Evolutionary conservation across 192 early-diverging fungal genomes (phyloP), one percentile per base, ranked within the genome.

Genomic region (Neocallimastix lanati): DNA sequence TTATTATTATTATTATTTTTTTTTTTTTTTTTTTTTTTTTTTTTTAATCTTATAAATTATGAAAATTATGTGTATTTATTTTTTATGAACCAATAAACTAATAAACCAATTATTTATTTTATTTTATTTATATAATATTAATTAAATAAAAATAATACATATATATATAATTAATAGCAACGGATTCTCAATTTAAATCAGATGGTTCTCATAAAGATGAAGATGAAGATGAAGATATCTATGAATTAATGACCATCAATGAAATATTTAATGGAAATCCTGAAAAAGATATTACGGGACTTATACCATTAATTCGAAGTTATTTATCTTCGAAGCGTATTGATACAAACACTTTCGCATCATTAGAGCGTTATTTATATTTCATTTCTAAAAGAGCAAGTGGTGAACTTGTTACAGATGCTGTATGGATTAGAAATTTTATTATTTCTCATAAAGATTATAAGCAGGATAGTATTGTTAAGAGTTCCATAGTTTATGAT

Each of bases 351-450:
- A n/a, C n/a, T n/a, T n/a, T n/a, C n/a, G n/a, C n/a, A n/a, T n/a
- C n/a, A 78, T 87, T 99, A 29, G 87, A 90, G 67, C 82, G 81
- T 28, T 97, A 99, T 81, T 77, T 97, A 79, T 87, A 88, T 77
- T 88, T 98, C 77, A 88, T 99, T 76, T 88, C 89, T 28, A 89
- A 88, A 29, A 91, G 92, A 35, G 96, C 96, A 2, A 89, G 92
- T 80, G 96, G 97, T 29, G 84, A 88, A 28, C 81, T 96, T 28
- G 87, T 94, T 87, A 99, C 97, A 0, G 90, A 86, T 12, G 97
- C 97, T 27, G 86, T 90, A 14, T 99, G 94, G 92, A 93, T 96
- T 38, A 91, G 97, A 78, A 85, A 92, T 29, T 96, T 97, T 87
- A 94, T 97, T 28, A 87, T 84, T 58, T 85, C 82, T 76, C 97